Evolutionary conservation across 257 asterid genomes (phyloP).

Genomic region (Solanum okadae): DNA sequence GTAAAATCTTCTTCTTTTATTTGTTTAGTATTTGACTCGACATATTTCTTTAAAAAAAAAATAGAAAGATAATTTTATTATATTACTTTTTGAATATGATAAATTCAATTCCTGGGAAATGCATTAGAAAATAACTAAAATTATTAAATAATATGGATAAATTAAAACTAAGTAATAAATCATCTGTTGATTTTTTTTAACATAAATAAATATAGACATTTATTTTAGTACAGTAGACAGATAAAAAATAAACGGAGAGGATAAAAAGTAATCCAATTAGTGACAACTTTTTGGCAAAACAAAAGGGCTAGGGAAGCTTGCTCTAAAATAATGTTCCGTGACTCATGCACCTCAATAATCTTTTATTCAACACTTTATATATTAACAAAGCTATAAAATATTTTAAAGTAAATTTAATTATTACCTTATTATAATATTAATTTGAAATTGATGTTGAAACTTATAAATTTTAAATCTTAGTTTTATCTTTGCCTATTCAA

Average conservation of each 20-base stretch:
- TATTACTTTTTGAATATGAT: background rate
- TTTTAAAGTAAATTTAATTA: background rate
- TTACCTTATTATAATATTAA: background rate
- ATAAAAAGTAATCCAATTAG: background rate
- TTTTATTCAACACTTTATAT: background rate
- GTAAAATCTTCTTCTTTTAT: background rate
- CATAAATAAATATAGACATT: background rate
- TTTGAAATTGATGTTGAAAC: background rate
- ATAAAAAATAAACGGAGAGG: background rate
- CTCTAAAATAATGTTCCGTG: background rate
- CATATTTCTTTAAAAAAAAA: background rate
- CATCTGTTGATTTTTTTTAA: background rate
- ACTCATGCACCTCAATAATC: background rate
- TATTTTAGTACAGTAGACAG: background rate
- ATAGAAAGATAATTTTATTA: background rate
- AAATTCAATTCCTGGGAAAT: background rate
- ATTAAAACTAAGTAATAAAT: background rate
- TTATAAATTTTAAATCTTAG: background rate
- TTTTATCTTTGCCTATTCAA: background rate
- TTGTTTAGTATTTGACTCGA: background rate
- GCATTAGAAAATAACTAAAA: background rate
- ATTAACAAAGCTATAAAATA: background rate
- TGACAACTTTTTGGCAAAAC: too few species aligned
- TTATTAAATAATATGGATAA: background rate
- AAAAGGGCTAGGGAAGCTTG: background rate